Evolutionary conservation across 495 filamentous ascomycete genomes (phyloP).

Genomic region (Penicillium mononematosum): DNA sequence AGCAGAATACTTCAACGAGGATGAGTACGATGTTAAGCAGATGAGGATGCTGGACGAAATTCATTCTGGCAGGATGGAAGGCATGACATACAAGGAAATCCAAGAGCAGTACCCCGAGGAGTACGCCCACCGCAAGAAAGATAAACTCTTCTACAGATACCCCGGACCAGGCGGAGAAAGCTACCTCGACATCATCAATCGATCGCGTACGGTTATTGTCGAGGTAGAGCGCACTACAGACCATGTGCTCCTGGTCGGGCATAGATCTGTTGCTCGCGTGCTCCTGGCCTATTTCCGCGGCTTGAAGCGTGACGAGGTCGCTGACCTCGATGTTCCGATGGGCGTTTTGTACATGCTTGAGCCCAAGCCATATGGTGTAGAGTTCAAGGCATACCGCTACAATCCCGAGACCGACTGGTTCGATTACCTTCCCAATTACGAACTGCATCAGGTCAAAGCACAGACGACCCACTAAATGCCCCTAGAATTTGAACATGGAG

Average conservation of each 20-base stretch:
- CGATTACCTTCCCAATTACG: slow-evolving; percentile 73
- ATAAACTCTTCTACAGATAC: slow-evolving; percentile 93
- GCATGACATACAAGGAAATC: slow-evolving; percentile 91
- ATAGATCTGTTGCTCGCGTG: slow-evolving; percentile 86
- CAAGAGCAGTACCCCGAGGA: slow-evolving; percentile 70
- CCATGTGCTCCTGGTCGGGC: slow-evolving; percentile 85
- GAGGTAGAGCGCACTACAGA: slow-evolving; percentile 97
- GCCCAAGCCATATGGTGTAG: slow-evolving; percentile 96
- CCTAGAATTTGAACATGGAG: neutral
- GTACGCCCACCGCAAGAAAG: slow-evolving; percentile 65
- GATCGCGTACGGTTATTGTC: slow-evolving; percentile 90
- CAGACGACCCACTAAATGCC: slow-evolving; percentile 7
- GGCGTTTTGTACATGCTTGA: slow-evolving; percentile 92
- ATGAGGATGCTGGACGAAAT: slow-evolving; percentile 99
- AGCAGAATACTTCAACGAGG: slow-evolving; percentile 85
- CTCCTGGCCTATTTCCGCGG: slow-evolving; percentile 95
- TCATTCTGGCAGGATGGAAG: slow-evolving; percentile 87
- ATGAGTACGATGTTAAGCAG: slow-evolving; percentile 96
- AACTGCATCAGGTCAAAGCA: slow-evolving; percentile 55
- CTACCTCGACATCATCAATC: slow-evolving; percentile 95
- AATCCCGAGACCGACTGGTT: slow-evolving; percentile 76
- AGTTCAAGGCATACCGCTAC: slow-evolving; percentile 91
- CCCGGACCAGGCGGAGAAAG: slow-evolving; percentile 94
- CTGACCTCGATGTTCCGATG: slow-evolving; percentile 86
- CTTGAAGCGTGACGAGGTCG: slow-evolving; percentile 82